Conservation (phyloP, 495 filamentous ascomycete genomes). For the Podospora anserina region DNA sequence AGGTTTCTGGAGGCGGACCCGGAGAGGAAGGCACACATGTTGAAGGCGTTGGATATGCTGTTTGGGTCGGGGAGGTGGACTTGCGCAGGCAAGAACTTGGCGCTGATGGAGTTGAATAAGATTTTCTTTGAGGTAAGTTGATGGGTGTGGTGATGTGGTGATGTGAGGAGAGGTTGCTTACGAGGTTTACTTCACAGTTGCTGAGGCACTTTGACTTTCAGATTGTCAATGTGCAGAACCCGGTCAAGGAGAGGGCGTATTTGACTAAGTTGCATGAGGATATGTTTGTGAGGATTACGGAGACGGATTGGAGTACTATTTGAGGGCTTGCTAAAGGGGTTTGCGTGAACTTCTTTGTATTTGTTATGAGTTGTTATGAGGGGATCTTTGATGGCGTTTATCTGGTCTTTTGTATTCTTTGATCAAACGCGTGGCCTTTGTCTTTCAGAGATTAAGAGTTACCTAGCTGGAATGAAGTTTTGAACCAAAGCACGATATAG, state of each 20-base stretch:
- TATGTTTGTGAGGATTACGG: not conserved
- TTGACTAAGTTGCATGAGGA: not conserved
- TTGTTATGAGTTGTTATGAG: too few relatives aligned
- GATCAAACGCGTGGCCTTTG: too few relatives aligned
- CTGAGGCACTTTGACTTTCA: constrained; percentile 22
- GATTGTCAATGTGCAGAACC: constrained; percentile 4
- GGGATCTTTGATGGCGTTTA: too few relatives aligned
- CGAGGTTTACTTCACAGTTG: not conserved
- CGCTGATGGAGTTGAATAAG: constrained; percentile 21
- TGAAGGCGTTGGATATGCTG: constrained; percentile 9
- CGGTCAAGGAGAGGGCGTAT: not conserved
- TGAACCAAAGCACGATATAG: too few relatives aligned
- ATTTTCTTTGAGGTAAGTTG: constrained; percentile 17
- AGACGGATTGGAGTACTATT: not conserved
- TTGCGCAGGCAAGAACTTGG: constrained; percentile 20
- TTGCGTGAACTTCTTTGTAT: too few relatives aligned
- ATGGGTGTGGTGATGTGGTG: not conserved
- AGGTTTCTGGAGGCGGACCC: constrained; percentile 42
- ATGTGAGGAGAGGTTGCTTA: not conserved
- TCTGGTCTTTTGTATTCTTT: too few relatives aligned
- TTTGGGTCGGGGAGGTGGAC: constrained; percentile 19
- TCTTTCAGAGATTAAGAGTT: too few relatives aligned
- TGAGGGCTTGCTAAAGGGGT: not conserved
- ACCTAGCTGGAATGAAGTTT: too few relatives aligned
- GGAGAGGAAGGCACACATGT: not conserved